A percentile compares a stretch with the other conserved stretches of the same genome.
Evolutionary conservation across 257 asterid genomes (phyloP).

Genomic region (Leptodermis oblonga): DNA sequence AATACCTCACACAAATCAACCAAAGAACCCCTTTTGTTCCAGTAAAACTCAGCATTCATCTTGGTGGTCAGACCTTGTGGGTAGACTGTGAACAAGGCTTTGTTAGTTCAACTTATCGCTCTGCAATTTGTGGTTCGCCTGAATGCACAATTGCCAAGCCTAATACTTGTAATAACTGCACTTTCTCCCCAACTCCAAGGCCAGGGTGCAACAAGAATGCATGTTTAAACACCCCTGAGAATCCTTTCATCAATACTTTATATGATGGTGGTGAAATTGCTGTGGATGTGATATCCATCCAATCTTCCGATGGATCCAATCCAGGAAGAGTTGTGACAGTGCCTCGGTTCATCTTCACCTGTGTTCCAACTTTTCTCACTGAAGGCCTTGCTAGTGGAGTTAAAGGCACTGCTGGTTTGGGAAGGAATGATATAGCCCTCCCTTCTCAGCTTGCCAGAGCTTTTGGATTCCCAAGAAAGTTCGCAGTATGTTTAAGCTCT

Average conservation of each 20-base stretch:
- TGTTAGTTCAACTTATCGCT: slow-evolving; percentile 20
- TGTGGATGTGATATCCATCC: slow-evolving; percentile 19
- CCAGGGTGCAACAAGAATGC: slow-evolving; percentile 26
- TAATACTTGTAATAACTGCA: slow-evolving; percentile 18
- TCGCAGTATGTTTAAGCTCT: slow-evolving; percentile 32
- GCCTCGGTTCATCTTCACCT: slow-evolving; percentile 23
- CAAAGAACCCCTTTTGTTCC: slow-evolving; percentile 35
- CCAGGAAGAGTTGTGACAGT: slow-evolving; percentile 9
- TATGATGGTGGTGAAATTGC: slow-evolving; percentile 24
- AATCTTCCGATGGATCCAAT: slow-evolving; percentile 20
- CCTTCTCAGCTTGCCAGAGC: slow-evolving; percentile 24
- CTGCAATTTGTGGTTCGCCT: slow-evolving; percentile 20
- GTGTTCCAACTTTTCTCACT: slow-evolving; percentile 24
- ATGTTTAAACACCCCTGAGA: slow-evolving; percentile 25
- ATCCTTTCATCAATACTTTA: slow-evolving; percentile 21
- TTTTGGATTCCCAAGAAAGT: slow-evolving; percentile 22
- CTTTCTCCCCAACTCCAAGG: slow-evolving; percentile 8
- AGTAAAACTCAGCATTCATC: slow-evolving; percentile 25
- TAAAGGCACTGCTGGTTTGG: slow-evolving; percentile 31
- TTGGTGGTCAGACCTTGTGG: slow-evolving; percentile 36
- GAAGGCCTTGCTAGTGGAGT: slow-evolving; percentile 28
- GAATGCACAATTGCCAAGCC: slow-evolving; percentile 25
- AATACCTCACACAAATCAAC: slow-evolving; percentile 14
- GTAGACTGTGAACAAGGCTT: slow-evolving; percentile 30
- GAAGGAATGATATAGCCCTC: slow-evolving; percentile 18